These are phyloP conservation scores for Cochliopodium minus DNA, from an alignment of 208 protist genomes.

Conservation along the genomic window DNA sequence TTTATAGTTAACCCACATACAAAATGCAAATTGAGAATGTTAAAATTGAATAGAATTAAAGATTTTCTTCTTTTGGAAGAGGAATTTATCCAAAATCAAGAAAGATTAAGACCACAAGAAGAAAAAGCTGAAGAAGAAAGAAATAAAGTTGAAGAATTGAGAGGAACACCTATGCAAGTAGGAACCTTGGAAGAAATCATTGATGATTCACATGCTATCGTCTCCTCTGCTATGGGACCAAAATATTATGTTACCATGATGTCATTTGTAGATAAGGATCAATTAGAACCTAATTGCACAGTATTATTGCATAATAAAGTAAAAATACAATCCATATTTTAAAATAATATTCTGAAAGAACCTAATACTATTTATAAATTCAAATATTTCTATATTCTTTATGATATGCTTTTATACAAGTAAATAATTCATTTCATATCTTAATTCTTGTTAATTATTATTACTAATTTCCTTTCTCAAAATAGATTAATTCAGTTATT, in stretches of 20 bases:
- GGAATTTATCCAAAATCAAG: constrained; percentile 80
- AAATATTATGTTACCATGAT: constrained; percentile 97
- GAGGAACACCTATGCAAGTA: constrained; percentile 89
- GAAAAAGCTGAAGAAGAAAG: constrained; percentile 54
- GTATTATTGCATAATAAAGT: constrained; percentile 91
- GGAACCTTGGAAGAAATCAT: constrained; percentile 98
- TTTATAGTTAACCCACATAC: constrained; percentile 76
- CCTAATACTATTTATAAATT: too few species aligned
- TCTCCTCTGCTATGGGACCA: constrained; percentile 69
- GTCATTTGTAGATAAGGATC: constrained; percentile 97
- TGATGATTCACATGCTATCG: constrained; percentile 97
- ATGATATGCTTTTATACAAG: too few species aligned
- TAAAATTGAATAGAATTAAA: constrained; percentile 93
- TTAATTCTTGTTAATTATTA: too few species aligned
- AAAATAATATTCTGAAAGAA: neutral
- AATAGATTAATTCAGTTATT: constrained; percentile 83
- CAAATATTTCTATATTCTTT: too few species aligned
- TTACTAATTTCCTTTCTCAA: too few species aligned
- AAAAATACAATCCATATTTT: too few species aligned
- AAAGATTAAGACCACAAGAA: neutral
- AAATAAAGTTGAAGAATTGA: constrained; percentile 85
- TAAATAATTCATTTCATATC: too few species aligned
- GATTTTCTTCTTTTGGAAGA: constrained; percentile 97
- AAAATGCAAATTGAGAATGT: constrained; percentile 86
- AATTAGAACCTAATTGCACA: constrained; percentile 85